phyloP scores from a whole-genome alignment of 129 eudicot genomes.

The Flaveria linearis region DNA sequence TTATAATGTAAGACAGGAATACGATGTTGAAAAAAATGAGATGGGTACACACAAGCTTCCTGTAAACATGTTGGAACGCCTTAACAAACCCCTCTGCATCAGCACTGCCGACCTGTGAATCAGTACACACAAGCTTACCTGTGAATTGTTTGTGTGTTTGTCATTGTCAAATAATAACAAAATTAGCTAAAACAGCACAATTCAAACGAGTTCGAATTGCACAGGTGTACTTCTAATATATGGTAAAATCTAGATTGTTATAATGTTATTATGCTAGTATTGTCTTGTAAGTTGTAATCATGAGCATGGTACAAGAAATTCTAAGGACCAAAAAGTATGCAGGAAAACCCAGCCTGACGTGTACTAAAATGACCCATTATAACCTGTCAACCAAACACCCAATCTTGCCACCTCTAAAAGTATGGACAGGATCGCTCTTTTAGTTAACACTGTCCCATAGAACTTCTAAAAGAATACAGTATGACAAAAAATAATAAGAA shows the following conservation, averaged over 20 bases:
- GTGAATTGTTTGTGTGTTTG: background rate
- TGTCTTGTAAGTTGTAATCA: background rate
- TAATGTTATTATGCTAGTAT: background rate
- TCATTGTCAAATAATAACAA: background rate
- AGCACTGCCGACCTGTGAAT: conserved; percentile 56
- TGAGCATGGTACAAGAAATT: background rate
- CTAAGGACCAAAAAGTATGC: background rate
- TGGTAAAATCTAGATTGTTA: too few relatives aligned
- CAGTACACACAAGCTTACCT: too few relatives aligned
- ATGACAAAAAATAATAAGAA: background rate
- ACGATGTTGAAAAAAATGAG: background rate
- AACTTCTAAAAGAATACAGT: background rate
- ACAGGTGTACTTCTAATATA: background rate
- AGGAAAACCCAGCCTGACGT: background rate
- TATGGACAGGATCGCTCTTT: background rate
- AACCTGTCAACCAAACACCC: background rate
- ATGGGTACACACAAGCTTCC: conserved; percentile 61
- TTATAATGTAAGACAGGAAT: background rate
- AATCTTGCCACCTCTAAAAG: background rate
- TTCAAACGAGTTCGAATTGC: background rate
- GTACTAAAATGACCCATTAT: conserved; percentile 1
- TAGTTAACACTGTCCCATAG: background rate
- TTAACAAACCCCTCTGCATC: conserved; percentile 80
- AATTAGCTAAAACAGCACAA: background rate
- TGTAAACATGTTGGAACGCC: conserved; percentile 68